These are phyloP conservation scores for Leucocoprinus sp. DNA, from an alignment of 768 basidiomycete species.

Conservation along the genomic window DNA sequence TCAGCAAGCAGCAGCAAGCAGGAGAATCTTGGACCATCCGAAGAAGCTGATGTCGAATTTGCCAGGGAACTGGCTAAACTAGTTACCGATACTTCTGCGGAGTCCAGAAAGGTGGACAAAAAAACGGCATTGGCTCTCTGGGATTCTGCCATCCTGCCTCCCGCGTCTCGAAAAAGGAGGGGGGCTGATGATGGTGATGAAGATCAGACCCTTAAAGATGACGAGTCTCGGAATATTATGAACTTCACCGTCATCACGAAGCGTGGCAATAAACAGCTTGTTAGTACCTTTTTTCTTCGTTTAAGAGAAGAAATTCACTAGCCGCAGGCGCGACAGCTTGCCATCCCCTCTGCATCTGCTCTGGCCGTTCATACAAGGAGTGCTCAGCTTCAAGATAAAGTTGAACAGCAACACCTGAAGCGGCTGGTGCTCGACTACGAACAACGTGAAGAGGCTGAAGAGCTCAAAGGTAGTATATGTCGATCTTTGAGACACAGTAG, in stretches of 20 bases:
- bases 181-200: slow-evolving; percentile 52
- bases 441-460: slow-evolving; percentile 81
- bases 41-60: slow-evolving; percentile 90
- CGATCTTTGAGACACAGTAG: neutral
- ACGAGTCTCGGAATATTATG: slow-evolving; percentile 47
- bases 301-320: slow-evolving; percentile 4
- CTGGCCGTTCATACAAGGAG: slow-evolving; percentile 86
- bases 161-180: slow-evolving; percentile 57
- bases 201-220: slow-evolving; percentile 26
- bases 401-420: slow-evolving; percentile 96
- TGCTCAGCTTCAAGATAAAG: slow-evolving; percentile 89
- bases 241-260: slow-evolving; percentile 90
- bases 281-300: slow-evolving; percentile 23
- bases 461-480: slow-evolving; percentile 52
- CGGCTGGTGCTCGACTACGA: slow-evolving; percentile 89
- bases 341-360: slow-evolving; percentile 80
- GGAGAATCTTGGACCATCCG: slow-evolving; percentile 73
- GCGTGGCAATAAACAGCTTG: slow-evolving; percentile 89
- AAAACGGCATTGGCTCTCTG: slow-evolving; percentile 81
- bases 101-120: slow-evolving; percentile 81
- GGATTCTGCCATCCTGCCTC: slow-evolving; percentile 78
- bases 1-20: slow-evolving; percentile 45
- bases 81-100: slow-evolving; percentile 78
- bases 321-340: slow-evolving; percentile 70
- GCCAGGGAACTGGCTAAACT: slow-evolving; percentile 94